A percentile compares a stretch with the other conserved stretches of the same genome.
Conservation (phyloP, 2,329 filamentous ascomycete species). For the Penicillium fuscoglaucum region DNA sequence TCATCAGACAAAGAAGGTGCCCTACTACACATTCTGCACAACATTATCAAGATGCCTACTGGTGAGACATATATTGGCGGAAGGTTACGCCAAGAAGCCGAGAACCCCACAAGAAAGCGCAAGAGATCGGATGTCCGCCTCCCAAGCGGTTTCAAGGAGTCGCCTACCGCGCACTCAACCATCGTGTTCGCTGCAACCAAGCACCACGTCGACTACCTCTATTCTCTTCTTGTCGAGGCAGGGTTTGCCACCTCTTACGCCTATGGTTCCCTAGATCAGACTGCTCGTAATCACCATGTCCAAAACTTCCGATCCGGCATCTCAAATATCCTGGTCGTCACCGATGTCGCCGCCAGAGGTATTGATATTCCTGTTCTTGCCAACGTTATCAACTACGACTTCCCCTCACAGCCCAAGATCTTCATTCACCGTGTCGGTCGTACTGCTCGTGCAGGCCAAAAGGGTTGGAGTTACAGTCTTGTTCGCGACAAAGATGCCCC, state of each 20-base stretch:
- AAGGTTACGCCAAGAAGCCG: conserved; percentile 47
- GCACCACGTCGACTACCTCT: conserved; percentile 93
- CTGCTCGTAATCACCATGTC: conserved; percentile 86
- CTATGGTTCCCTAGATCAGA: conserved; percentile 93
- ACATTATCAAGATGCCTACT: conserved; percentile 88
- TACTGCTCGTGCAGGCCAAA: conserved; percentile 88
- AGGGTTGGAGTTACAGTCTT: conserved; percentile 93
- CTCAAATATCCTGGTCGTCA: conserved; percentile 90
- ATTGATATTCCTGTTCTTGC: conserved; percentile 95
- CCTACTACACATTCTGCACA: conserved; percentile 81
- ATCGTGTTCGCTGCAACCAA: conserved; percentile 95
- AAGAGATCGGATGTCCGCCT: conserved; percentile 53
- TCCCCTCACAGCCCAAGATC: conserved; percentile 93
- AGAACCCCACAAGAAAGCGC: conserved; percentile 49
- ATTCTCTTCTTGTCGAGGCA: conserved; percentile 71
- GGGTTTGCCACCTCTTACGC: conserved; percentile 92
- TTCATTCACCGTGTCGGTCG: conserved; percentile 95
- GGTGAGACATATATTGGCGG: conserved; percentile 58
- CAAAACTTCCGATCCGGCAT: conserved; percentile 82
- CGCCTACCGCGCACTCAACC: conserved; percentile 85
- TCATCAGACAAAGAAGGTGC: conserved; percentile 91
- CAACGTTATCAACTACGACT: conserved; percentile 99
- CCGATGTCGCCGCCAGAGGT: conserved; percentile 92
- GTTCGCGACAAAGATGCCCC: conserved; percentile 84
- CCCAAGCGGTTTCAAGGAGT: conserved; percentile 59